Evolutionary conservation across 2,329 filamentous ascomycete genomes (phyloP).

Genomic region (Trichoderma sp.): DNA sequence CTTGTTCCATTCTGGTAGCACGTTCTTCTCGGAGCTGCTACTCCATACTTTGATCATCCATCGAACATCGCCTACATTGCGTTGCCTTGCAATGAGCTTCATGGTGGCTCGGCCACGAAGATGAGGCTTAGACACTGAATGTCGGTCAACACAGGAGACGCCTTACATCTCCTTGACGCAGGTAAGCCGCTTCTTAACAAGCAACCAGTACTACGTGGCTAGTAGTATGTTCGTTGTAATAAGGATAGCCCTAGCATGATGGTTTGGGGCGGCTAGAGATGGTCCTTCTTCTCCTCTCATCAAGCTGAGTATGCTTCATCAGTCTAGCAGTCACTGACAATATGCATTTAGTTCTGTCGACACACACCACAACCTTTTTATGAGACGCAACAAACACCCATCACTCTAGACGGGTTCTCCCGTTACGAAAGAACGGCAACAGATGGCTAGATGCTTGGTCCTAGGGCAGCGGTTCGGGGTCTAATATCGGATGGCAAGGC

Average conservation of each 20-base stretch:
- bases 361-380: not conserved
- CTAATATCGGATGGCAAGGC: not conserved
- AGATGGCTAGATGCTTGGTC: not conserved
- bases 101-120: not conserved
- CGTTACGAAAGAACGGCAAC: not conserved
- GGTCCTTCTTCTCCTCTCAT: not conserved
- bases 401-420: not conserved
- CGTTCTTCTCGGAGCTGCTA: not conserved
- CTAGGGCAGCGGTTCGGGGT: not conserved
- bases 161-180: not conserved
- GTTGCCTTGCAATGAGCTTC: not conserved
- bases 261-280: not conserved
- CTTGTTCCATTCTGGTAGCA: not conserved
- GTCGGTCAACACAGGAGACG: not conserved
- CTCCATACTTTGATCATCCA: not conserved
- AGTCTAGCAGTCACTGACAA: not conserved
- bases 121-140: not conserved
- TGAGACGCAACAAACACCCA: not conserved
- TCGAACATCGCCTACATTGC: not conserved
- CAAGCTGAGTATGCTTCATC: not conserved
- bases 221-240: not conserved
- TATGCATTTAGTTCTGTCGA: not conserved
- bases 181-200: not conserved
- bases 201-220: not conserved
- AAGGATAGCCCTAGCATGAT: not conserved